Percentiles rank a stretch among this genome's conserved stretches.
These are phyloP conservation scores for Stemphylium lycopersici DNA, from an alignment of 2,329 filamentous ascomycete genomes.

Conservation along the genomic window DNA sequence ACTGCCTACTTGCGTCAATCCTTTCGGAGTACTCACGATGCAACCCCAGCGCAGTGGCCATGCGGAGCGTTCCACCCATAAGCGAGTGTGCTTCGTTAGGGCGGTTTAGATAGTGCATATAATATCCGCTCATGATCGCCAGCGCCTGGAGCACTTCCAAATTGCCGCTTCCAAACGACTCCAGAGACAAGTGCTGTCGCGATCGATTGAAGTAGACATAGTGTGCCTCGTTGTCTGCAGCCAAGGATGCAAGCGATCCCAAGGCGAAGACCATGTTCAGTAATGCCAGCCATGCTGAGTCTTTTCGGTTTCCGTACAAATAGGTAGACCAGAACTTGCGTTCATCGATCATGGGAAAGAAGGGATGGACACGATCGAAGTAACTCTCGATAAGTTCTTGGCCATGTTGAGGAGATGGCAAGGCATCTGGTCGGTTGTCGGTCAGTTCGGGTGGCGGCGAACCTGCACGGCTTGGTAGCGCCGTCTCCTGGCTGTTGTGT, in stretches of 20 bases:
- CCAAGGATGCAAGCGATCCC: slow-evolving; percentile 72
- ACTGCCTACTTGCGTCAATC: slow-evolving; percentile 23
- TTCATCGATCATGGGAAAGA: slow-evolving; percentile 77
- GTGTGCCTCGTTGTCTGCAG: slow-evolving; percentile 67
- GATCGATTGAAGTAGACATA: slow-evolving; percentile 72
- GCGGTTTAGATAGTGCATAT: slow-evolving; percentile 78
- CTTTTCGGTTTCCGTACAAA: slow-evolving; percentile 65
- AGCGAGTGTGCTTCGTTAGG: slow-evolving; percentile 78
- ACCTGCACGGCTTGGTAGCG: slow-evolving; percentile 44
- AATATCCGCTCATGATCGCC: slow-evolving; percentile 74
- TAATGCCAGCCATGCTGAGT: slow-evolving; percentile 73
- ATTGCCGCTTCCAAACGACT: slow-evolving; percentile 71
- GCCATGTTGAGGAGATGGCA: slow-evolving; percentile 67
- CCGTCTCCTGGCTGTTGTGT: slow-evolving; percentile 49
- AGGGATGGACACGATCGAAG: slow-evolving; percentile 74
- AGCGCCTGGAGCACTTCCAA: slow-evolving; percentile 76
- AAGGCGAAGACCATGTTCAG: slow-evolving; percentile 79
- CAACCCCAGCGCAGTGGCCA: slow-evolving; percentile 75
- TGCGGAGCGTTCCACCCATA: slow-evolving; percentile 72
- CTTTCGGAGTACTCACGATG: slow-evolving; percentile 66
- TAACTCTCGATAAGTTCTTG: slow-evolving; percentile 76
- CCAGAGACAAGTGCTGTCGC: slow-evolving; percentile 69
- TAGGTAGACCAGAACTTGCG: slow-evolving; percentile 71
- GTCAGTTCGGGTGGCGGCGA: slow-evolving; percentile 45
- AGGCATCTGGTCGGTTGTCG: slow-evolving; percentile 49